Base-by-base conservation (phyloP, 345 rosid genomes). In the Erysimum cheiranthoides region DNA sequence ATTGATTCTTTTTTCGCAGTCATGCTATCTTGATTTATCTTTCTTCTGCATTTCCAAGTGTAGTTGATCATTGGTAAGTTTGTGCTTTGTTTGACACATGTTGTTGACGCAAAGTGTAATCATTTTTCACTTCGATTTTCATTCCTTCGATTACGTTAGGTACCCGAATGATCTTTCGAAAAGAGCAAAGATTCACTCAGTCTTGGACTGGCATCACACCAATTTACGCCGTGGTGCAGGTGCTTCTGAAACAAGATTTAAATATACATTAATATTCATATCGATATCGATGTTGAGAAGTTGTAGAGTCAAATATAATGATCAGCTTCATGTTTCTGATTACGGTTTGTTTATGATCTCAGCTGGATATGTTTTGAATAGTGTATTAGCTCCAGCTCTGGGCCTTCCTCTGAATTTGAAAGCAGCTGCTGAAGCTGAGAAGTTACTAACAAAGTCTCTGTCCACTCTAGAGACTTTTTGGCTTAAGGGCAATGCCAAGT, bases 201-300 rank as follows among this genome's bases (percentile, higher is more conserved):
- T 89, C 49, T 71, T 93, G 84, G 89, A 93, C 57, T 93, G 98
- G 98, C 96, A 90, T 81, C 98, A 93, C 80, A 80, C 90, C 30
- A 86, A 85, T 76, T 78, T 93, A 79, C 93, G 98, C 61, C 58
- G 54, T 28, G 96, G 96, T 40, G 82, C 96, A 83, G 90, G 95
- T 86, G 25, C 25, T 21, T 21, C 25, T 21, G 25, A 21, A 21
- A 21, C 25, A 0, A 21, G 25, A 21, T 21, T 21, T 21, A 1
- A 58, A 11, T 66, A 18, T 38, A 11, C 39, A n/a, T 46, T 16
- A 11, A 11, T 36, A 18, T 28, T 30, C 34, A 40, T 52, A 42
- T 60, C 6, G n/a, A 31, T 69, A 45, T 56, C 5, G 45, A 58
- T 39, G 31, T 61, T 21, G 46, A 58, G 25, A 3, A 47, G 47